These are phyloP conservation scores for Xylaria scruposa DNA, from an alignment of 495 filamentous ascomycete genomes.

Conservation along the genomic window DNA sequence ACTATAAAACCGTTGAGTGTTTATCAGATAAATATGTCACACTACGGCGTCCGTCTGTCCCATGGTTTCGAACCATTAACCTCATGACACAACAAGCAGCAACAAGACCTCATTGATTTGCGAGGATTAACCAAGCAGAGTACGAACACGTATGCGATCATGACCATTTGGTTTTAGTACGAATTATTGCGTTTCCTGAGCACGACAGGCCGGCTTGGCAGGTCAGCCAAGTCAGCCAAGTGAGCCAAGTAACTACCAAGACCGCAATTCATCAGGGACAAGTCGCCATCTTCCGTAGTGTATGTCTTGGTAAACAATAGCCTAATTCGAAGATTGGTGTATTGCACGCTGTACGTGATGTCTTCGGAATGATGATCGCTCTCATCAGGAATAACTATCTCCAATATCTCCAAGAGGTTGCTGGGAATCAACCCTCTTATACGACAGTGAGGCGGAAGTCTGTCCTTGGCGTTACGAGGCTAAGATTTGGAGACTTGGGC, in stretches of 20 bases:
- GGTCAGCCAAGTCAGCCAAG: slow-evolving; percentile 22
- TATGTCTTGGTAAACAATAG: neutral
- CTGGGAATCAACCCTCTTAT: neutral
- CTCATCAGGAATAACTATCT: neutral
- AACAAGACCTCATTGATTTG: neutral
- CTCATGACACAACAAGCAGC: neutral
- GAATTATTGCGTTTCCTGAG: neutral
- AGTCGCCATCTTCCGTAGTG: neutral
- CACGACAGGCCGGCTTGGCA: slow-evolving; percentile 8
- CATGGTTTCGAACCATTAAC: neutral
- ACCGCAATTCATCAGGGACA: slow-evolving; percentile 13
- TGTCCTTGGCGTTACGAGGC: neutral
- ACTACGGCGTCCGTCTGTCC: neutral
- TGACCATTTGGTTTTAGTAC: neutral
- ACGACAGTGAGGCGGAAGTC: neutral
- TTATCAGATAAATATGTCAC: neutral
- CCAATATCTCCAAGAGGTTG: neutral
- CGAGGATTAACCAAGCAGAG: neutral
- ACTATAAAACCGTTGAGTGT: neutral
- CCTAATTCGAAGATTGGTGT: neutral
- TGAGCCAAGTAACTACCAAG: slow-evolving; percentile 19
- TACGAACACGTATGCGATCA: slow-evolving; percentile 3
- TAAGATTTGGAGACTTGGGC: slow-evolving; percentile 13
- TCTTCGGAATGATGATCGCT: neutral
- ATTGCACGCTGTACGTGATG: neutral